Evolutionary conservation across 805 yeast genomes (phyloP), one percentile per base, ranked within the genome.

Genomic region (Candida bentonensis): DNA sequence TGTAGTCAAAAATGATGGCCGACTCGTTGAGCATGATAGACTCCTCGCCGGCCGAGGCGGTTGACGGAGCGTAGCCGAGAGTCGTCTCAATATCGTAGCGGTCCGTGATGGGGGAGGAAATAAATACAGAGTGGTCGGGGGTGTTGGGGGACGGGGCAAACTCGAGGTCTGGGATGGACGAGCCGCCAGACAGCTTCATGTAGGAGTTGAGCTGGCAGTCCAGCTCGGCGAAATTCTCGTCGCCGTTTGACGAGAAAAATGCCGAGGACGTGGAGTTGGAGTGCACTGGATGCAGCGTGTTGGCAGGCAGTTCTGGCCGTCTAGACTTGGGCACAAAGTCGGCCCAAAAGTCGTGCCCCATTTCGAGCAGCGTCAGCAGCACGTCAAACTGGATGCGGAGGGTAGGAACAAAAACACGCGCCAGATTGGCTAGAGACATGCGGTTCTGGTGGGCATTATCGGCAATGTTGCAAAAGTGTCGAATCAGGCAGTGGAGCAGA

Each of bases 371-470:
- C 2, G 45, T 54, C 51, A 49, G 15, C 43, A 53, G 46, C 43
- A 59, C 42, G 39, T 47, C 36, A 33, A 46, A 42, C 43, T 46
- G 41, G 27, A 60, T 51, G 15, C 57, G 46, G 46, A 60, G 45
- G 4, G 64, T 56, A 2, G 64, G 64, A 23, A 59, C 54, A 11
- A 60, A 47, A 11, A 59, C 52, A 26, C 58, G 46, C 13, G 60
- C 53, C 42, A 60, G 44, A 43, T 57, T 60, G 15, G 51, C 46
- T 9, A 53, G 43, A 15, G 62, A 40, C 64, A 60, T 60, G 13
- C 53, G 46, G 47, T 60, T 60, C 15, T 17, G 30, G 23, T 45
- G 36, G 21, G 46, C 23, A 13, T 47, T 22, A 3, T 27, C 42
- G 21, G 52, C 51, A 4, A 60, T 58, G 17, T 23, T 33, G 22